Conservation (phyloP, 129 eudicot genomes). For the Apium graveolens region DNA sequence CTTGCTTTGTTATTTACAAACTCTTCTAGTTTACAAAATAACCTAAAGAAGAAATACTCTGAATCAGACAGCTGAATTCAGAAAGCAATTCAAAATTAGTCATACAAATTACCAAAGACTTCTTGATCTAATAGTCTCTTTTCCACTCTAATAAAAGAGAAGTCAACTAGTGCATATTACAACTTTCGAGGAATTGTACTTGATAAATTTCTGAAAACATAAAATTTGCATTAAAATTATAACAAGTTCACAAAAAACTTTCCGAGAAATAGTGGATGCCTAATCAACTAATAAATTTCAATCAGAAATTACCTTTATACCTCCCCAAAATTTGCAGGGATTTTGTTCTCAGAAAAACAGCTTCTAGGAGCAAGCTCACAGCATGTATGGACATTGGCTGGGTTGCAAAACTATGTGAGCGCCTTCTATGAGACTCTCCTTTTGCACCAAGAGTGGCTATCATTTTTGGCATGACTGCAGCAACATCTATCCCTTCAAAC, state of each 20-base stretch:
- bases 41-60: not conserved
- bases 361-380: conserved; percentile 70
- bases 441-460: conserved; percentile 53
- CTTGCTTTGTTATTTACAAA: not conserved
- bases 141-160: not conserved
- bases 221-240: not conserved
- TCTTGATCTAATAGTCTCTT: not conserved
- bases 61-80: not conserved
- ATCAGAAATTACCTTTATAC: conserved; percentile 49
- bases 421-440: conserved; percentile 46
- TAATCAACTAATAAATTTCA: not conserved
- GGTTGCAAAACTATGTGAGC: conserved; percentile 34
- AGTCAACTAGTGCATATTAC: not conserved
- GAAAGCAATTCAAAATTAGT: not conserved
- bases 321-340: conserved; percentile 80
- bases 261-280: not conserved
- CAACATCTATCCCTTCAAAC: conserved; percentile 86
- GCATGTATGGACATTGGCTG: conserved; percentile 69
- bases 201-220: not conserved
- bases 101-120: not conserved
- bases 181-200: not conserved
- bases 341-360: conserved; percentile 69
- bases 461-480: conserved; percentile 59
- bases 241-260: not conserved
- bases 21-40: not conserved